A percentile compares a stretch with the other conserved stretches of the same genome.
phyloP scores from a whole-genome alignment of 805 yeast species.

The Brettanomyces anomalus region DNA sequence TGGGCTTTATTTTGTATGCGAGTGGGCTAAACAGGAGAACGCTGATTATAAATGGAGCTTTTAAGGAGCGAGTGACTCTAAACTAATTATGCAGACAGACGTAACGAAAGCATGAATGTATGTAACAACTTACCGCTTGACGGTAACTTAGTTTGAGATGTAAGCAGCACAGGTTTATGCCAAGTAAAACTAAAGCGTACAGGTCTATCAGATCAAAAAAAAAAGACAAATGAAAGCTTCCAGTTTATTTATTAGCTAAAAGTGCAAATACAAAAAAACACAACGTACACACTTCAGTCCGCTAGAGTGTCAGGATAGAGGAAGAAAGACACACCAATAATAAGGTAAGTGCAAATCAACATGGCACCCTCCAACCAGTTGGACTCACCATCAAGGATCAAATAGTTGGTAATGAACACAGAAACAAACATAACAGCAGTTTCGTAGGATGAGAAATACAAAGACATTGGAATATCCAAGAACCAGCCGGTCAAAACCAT shows the following conservation, averaged over 20 bases:
- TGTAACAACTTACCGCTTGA: too few species aligned
- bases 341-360: slow-evolving; percentile 77
- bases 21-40: slow-evolving; percentile 10
- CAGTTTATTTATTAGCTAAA: not conserved
- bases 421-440: slow-evolving; percentile 87
- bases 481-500: slow-evolving; percentile 93
- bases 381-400: slow-evolving; percentile 87
- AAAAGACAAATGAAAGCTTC: not conserved
- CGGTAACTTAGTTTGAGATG: too few species aligned
- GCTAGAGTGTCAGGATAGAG: slow-evolving; percentile 62
- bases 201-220: too few species aligned
- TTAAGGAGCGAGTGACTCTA: too few species aligned
- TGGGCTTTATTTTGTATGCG: slow-evolving; percentile 14
- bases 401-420: slow-evolving; percentile 78
- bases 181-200: too few species aligned
- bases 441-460: slow-evolving; percentile 88
- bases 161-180: too few species aligned
- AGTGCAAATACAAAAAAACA: not conserved
- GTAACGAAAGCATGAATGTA: too few species aligned
- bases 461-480: slow-evolving; percentile 83
- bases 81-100: too few species aligned
- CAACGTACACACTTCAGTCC: slow-evolving; percentile 1
- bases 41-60: slow-evolving; percentile 12
- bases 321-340: slow-evolving; percentile 84
- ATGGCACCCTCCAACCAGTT: slow-evolving; percentile 97